Evolutionary conservation across 2,329 filamentous ascomycete genomes (phyloP).

Genomic region (Sphaceloma murrayae): DNA sequence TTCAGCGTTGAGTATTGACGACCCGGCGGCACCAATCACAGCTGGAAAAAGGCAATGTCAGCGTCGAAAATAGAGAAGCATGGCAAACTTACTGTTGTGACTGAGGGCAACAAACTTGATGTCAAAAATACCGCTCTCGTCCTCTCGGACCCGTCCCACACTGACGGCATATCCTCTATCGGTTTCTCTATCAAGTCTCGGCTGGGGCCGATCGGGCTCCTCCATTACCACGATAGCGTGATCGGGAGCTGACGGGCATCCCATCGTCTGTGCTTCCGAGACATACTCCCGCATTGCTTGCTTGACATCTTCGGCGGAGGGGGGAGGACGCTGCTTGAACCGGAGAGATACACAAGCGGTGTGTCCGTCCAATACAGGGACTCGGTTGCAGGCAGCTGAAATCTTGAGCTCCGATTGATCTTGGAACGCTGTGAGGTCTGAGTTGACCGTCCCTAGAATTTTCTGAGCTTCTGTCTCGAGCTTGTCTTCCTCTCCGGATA

Average conservation of each 20-base stretch:
- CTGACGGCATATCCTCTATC: slow-evolving; percentile 82
- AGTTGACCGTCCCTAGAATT: slow-evolving; percentile 72
- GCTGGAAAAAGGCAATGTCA: slow-evolving; percentile 38
- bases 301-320: slow-evolving; percentile 66
- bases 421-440: slow-evolving; percentile 61
- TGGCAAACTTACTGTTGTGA: slow-evolving; percentile 54
- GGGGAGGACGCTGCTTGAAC: slow-evolving; percentile 66
- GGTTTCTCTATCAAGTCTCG: slow-evolving; percentile 76
- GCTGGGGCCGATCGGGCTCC: slow-evolving; percentile 82
- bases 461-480: slow-evolving; percentile 90
- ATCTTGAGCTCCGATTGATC: slow-evolving; percentile 67
- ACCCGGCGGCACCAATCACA: slow-evolving; percentile 91
- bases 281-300: slow-evolving; percentile 71
- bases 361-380: slow-evolving; percentile 91
- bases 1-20: slow-evolving; percentile 89
- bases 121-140: slow-evolving; percentile 83
- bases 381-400: slow-evolving; percentile 82
- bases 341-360: slow-evolving; percentile 84
- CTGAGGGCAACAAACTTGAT: slow-evolving; percentile 90
- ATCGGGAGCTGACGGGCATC: slow-evolving; percentile 76
- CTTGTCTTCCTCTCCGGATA: slow-evolving; percentile 91
- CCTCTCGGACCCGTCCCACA: slow-evolving; percentile 76
- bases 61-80: neutral
- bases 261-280: slow-evolving; percentile 70
- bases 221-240: slow-evolving; percentile 82